Evolutionary conservation across 176 grass and related monocot species (phyloP), one percentile per base, ranked within the genome.

Genomic region (Poa annua): DNA sequence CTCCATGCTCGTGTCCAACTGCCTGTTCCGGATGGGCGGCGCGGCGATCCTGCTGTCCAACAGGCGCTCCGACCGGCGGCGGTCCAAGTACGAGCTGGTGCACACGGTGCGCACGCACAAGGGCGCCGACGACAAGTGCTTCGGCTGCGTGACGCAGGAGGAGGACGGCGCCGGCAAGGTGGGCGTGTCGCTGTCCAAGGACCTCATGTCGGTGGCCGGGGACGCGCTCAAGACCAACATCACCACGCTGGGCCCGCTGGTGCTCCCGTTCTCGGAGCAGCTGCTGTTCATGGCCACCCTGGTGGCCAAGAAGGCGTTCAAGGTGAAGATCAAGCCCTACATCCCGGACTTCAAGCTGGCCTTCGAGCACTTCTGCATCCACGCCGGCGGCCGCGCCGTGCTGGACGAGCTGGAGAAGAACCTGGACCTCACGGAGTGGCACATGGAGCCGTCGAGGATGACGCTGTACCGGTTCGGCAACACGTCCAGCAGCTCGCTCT

Each of bases 221-320:
- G 92, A 98, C 17, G 96, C 96, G 6, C 81, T 98, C 12, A 98
- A 98, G 86, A 98, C 96, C 26, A 98, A 98, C 88, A 98, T 98
- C 86, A 98, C 96, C 1, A 98, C 96, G 2, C 84, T 98, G 0
- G 96, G 92, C 7, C 96, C 96, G 3, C 80, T 98, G 5, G 96
- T 98, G 61, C 82, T 98, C 16, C 96, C 96, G 4, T 9, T 98
- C 1, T 95, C 92, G 3, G 96, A 98, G 86, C 96, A 98, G 81
- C 79, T 98, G 1, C 80, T 98, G 78, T 98, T 98, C 86, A 57
- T 98, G 24, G 88, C 85, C 16, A 93, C 96, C 4, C 64, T 98
- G 85, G 54, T 98, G 3, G 92, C 84, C 9, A 98, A 95, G 89
- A 98, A 98, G 86, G 17, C 91, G 17, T 71, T 95, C 26, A 98